Conservation (phyloP, 2,329 filamentous ascomycete genomes). For the Trichoderma sp. region DNA sequence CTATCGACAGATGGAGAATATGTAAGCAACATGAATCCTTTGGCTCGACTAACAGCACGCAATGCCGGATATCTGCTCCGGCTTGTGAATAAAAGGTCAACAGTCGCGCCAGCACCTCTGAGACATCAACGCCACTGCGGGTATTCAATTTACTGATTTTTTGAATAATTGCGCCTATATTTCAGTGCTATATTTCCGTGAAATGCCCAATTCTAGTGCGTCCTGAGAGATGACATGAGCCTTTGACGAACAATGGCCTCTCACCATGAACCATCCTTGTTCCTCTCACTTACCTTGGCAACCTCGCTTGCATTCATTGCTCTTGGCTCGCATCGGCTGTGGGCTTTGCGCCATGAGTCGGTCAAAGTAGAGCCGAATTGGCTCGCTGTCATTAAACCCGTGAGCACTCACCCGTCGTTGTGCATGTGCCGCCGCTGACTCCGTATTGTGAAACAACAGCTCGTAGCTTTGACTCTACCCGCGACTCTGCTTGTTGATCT, state of each 20-base stretch:
- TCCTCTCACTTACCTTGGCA: neutral
- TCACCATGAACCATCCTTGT: neutral
- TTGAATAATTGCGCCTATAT: neutral
- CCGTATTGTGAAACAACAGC: neutral
- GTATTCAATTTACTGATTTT: neutral
- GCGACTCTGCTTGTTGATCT: neutral
- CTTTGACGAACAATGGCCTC: neutral
- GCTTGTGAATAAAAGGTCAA: neutral
- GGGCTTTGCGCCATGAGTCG: neutral
- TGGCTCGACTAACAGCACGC: neutral
- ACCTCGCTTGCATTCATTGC: slow-evolving; percentile 3
- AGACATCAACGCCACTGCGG: neutral
- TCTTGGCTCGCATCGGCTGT: neutral
- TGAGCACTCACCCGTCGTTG: neutral
- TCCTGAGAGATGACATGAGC: neutral
- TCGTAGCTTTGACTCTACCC: neutral
- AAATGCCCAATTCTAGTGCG: neutral
- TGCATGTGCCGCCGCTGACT: neutral
- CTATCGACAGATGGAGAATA: neutral
- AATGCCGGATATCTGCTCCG: neutral
- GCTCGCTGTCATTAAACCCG: slow-evolving; percentile 4
- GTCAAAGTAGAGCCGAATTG: slow-evolving; percentile 8
- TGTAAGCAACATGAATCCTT: neutral
- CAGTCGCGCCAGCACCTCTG: neutral
- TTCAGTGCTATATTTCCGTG: neutral